A percentile compares a stretch with the other conserved stretches of the same genome.
Conservation (phyloP, 1,284 basidiomycete species). For the Ganoderma leucocontextum region DNA sequence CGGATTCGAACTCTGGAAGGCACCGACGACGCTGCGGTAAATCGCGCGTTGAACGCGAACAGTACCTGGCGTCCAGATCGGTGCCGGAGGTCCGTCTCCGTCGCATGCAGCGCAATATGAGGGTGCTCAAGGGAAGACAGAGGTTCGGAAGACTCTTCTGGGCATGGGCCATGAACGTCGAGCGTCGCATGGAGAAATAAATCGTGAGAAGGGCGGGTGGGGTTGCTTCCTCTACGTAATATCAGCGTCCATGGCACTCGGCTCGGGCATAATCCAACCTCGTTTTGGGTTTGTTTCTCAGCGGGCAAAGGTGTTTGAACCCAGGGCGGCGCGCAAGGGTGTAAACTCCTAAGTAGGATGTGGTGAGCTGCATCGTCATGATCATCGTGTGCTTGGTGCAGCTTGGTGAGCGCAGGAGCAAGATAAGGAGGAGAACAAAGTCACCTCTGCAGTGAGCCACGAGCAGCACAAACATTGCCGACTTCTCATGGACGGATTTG, state of each 20-base stretch:
- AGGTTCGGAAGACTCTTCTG: not conserved
- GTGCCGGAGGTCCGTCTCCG: conserved; percentile 8
- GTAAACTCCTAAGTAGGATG: too few relatives aligned
- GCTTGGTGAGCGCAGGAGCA: not conserved
- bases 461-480: not conserved
- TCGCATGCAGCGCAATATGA: conserved; percentile 6
- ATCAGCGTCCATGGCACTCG: conserved; percentile 2
- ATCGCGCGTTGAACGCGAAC: conserved; percentile 9
- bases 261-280: not conserved
- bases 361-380: not conserved
- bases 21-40: not conserved
- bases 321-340: too few relatives aligned
- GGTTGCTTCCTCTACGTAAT: not conserved
- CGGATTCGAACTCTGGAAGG: not conserved
- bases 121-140: not conserved
- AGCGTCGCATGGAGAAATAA: conserved; percentile 8
- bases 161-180: conserved; percentile 1
- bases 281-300: not conserved
- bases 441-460: not conserved
- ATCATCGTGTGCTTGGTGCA: not conserved
- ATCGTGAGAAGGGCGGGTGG: conserved; percentile 2
- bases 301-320: not conserved
- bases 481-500: not conserved
- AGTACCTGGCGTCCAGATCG: conserved; percentile 11
- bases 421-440: not conserved